Conservation (phyloP, 495 filamentous ascomycete species). For the Coniosporium apollinis region DNA sequence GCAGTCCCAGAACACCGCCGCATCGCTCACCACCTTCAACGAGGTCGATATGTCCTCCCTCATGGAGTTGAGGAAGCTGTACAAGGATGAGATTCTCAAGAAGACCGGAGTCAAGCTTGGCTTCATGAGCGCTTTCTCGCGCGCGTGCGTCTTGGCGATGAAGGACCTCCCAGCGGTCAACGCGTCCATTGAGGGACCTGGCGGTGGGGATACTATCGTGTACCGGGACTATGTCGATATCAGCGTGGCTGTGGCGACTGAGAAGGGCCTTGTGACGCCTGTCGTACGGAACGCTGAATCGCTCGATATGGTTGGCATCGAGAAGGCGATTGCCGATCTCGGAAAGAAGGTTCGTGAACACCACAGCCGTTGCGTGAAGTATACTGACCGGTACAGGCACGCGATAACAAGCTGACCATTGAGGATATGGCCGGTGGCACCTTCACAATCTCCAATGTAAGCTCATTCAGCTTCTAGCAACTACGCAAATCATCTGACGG, state of each 20-base stretch:
- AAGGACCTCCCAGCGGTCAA: constrained; percentile 90
- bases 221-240: constrained; percentile 97
- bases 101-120: constrained; percentile 95
- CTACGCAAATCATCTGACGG: too few relatives aligned
- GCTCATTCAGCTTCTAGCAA: too few relatives aligned
- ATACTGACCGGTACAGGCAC: constrained; percentile 38
- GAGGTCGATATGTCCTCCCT: constrained; percentile 98
- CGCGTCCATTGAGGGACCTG: constrained; percentile 89
- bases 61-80: constrained; percentile 91
- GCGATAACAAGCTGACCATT: constrained; percentile 92
- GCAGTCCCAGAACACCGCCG: constrained; percentile 97
- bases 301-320: constrained; percentile 75
- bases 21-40: constrained; percentile 95
- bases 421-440: constrained; percentile 99
- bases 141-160: constrained; percentile 84
- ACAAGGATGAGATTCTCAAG: constrained; percentile 92
- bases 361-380: not conserved
- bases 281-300: constrained; percentile 87
- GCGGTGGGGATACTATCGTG: constrained; percentile 91
- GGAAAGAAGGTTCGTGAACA: constrained; percentile 65
- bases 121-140: constrained; percentile 96
- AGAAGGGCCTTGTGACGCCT: constrained; percentile 93
- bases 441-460: constrained; percentile 93
- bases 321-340: constrained; percentile 80
- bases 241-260: constrained; percentile 90